Percentiles rank a stretch among this genome's conserved stretches.
These are phyloP conservation scores for Chaetomium globosum DNA, from an alignment of 2,329 filamentous ascomycete genomes.

Conservation along the genomic window DNA sequence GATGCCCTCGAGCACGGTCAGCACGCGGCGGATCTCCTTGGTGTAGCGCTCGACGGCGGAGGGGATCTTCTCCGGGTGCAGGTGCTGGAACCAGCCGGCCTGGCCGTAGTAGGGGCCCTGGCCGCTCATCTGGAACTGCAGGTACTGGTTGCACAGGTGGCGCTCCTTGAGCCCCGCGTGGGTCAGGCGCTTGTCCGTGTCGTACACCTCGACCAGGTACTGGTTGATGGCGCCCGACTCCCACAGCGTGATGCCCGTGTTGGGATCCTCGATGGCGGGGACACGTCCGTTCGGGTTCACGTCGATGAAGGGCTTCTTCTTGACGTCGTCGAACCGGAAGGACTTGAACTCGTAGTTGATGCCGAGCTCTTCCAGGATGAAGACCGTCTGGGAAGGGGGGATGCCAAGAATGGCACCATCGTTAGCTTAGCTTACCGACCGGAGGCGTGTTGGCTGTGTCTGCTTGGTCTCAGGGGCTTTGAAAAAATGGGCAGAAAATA, in stretches of 20 bases:
- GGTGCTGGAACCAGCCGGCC: slow-evolving; percentile 34
- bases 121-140: slow-evolving; percentile 48
- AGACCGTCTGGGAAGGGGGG: slow-evolving; percentile 28
- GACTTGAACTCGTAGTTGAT: slow-evolving; percentile 38
- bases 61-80: slow-evolving; percentile 37
- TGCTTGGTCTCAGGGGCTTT: not conserved
- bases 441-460: not conserved
- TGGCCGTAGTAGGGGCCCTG: slow-evolving; percentile 51
- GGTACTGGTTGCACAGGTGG: slow-evolving; percentile 46
- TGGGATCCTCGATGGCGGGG: slow-evolving; percentile 43
- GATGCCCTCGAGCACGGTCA: slow-evolving; percentile 33
- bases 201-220: slow-evolving; percentile 51
- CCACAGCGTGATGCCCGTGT: slow-evolving; percentile 51
- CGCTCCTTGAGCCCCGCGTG: slow-evolving; percentile 44
- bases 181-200: slow-evolving; percentile 46
- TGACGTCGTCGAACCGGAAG: slow-evolving; percentile 39
- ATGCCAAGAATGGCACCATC: not conserved
- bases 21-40: slow-evolving; percentile 36
- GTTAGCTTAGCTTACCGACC: not conserved
- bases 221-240: slow-evolving; percentile 55
- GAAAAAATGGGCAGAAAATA: not conserved
- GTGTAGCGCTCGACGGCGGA: slow-evolving; percentile 34
- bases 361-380: slow-evolving; percentile 40
- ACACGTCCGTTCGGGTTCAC: slow-evolving; percentile 45
- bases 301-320: slow-evolving; percentile 38